These are phyloP conservation scores for Skeletonema costatum DNA, from an alignment of 108 stramenopile species.

Conservation along the genomic window DNA sequence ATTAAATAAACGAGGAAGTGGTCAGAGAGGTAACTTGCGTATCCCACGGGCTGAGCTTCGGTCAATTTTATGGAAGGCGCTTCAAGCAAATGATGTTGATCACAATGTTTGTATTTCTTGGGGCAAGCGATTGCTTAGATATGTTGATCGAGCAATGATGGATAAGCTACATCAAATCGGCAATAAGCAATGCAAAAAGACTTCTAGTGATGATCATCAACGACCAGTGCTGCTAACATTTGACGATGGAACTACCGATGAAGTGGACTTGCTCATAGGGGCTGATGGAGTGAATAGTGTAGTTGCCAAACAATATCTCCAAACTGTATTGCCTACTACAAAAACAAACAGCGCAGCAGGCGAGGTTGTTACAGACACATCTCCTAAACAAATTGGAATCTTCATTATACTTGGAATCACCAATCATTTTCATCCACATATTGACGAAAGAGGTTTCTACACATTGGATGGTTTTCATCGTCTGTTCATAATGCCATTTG, in stretches of 20 bases:
- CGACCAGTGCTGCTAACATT: conserved; percentile 42
- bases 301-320: conserved; percentile 53
- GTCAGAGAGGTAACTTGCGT: conserved; percentile 86
- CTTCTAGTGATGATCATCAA: conserved; percentile 4
- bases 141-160: conserved; percentile 40
- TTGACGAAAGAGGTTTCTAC: conserved; percentile 87
- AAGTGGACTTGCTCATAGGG: conserved; percentile 76
- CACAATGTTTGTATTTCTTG: conserved; percentile 19
- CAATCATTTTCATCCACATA: conserved; percentile 62
- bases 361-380: conserved; percentile 22
- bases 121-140: conserved; percentile 35
- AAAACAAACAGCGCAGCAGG: background rate
- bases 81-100: conserved; percentile 22
- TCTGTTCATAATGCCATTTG: conserved; percentile 88
- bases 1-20: conserved; percentile 40
- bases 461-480: conserved; percentile 74
- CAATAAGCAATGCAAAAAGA: conserved; percentile 8
- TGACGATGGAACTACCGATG: conserved; percentile 51
- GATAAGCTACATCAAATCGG: conserved; percentile 35
- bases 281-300: conserved; percentile 86
- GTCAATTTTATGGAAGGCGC: conserved; percentile 52
- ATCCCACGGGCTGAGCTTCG: conserved; percentile 73
- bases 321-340: conserved; percentile 16
- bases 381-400: conserved; percentile 57
- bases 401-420: conserved; percentile 80